Percentiles rank a stretch among this genome's conserved stretches.
phyloP scores from a whole-genome alignment of 371 early-diverging fungal genomes.

The Dichotomocladium elegans region DNA sequence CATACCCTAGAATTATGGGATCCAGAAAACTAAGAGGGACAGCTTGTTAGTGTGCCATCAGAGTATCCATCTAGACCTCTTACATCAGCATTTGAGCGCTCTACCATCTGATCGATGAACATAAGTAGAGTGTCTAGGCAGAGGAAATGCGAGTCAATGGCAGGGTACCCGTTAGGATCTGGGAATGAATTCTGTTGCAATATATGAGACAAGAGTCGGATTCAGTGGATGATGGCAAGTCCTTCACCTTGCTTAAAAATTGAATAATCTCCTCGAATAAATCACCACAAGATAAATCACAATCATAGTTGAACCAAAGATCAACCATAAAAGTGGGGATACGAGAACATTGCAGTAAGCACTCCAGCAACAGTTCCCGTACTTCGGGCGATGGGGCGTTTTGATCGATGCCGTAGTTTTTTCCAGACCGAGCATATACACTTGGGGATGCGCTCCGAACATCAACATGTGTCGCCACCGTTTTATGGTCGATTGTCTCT shows the following conservation, averaged over 20 bases:
- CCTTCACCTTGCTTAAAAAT: constrained; percentile 59
- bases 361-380: constrained; percentile 79
- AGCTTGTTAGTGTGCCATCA: too few relatives aligned
- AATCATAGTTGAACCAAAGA: constrained; percentile 93
- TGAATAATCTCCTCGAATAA: constrained; percentile 84
- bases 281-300: constrained; percentile 75
- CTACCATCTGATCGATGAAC: constrained; percentile 76
- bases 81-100: constrained; percentile 48
- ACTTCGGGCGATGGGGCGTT: constrained; percentile 66
- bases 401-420: constrained; percentile 38
- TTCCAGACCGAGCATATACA: constrained; percentile 27
- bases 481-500: neutral
- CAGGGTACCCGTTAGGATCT: constrained; percentile 64
- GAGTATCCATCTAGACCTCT: neutral
- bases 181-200: constrained; percentile 62
- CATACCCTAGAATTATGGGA: too few relatives aligned
- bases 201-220: neutral
- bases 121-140: constrained; percentile 80
- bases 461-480: constrained; percentile 13
- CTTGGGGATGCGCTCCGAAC: constrained; percentile 39
- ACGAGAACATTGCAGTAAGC: constrained; percentile 67
- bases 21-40: too few relatives aligned
- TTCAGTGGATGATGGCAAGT: neutral
- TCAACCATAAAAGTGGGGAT: constrained; percentile 78
- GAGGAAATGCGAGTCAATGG: constrained; percentile 58